Base-by-base conservation (phyloP, 2,329 filamentous ascomycete species). In the Calonectria fujianensis region DNA sequence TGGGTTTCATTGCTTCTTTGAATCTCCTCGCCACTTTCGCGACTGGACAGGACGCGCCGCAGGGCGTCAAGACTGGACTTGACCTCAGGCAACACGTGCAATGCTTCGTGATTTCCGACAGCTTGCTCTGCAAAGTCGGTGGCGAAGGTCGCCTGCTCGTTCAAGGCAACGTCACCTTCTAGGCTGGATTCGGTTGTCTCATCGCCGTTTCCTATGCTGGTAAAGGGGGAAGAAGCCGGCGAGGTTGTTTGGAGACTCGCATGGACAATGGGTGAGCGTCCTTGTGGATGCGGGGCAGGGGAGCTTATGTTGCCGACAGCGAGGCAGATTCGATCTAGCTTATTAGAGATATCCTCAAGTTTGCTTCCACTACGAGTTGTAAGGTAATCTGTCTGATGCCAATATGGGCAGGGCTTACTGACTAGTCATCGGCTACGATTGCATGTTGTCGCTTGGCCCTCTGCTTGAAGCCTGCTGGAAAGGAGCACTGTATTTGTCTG, bases 381-480 rank as follows among this genome's bases (percentile, higher is more conserved):
- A 9, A 63, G 45, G 24, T 24, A 10, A 5, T 13, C 4, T 5
- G 1, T 48, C 3, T n/a, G 9, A 31, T 20, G 8, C 7, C 29
- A 14, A 27, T 3, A 3, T 9, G 31, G 27, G 6, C 16, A 41
- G 18, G 8, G n/a, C 35, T 10, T 13, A 41, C 76, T 64, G 66
- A 79, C 77, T 75, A 74, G 14, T 65, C 67, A 27, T 65, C 75
- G 0, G 76, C 77, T 37, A 78, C 35, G 48, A 71, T 74, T 10
- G 76, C 72, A n/a, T 75, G 72, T 45, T 77, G 73, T 51, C 76
- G 70, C 31, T 74, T 75, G 10, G 51, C 37, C 13, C 48, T 52
- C 13, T 59, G 74, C 69, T 78, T 77, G 16, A 64, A 70, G 2
- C 74, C 74, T 14, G 68, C 24, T 29, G 45, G 50, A 70, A 57